phyloP scores from a whole-genome alignment of 306 rosid genomes.

The Gleditsia sinensis region DNA sequence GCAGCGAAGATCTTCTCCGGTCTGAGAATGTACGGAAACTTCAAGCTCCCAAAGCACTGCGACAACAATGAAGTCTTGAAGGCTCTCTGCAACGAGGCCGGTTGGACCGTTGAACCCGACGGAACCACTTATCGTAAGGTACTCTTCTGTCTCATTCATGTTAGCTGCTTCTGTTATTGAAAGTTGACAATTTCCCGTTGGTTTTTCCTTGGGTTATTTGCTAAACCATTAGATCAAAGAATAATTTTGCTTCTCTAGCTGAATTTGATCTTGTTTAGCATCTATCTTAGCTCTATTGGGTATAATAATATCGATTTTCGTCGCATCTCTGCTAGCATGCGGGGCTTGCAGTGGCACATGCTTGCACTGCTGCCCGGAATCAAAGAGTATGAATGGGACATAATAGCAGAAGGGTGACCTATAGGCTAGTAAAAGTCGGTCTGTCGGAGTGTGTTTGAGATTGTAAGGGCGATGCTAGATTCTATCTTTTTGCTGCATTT shows the following conservation, averaged over 20 bases:
- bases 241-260: not conserved
- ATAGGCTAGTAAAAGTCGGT: not conserved
- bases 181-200: not conserved
- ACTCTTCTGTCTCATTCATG: not conserved
- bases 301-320: not conserved
- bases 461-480: conserved; percentile 19
- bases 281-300: not conserved
- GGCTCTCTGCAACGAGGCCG: conserved; percentile 88
- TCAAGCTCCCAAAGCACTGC: conserved; percentile 86
- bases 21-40: conserved; percentile 82
- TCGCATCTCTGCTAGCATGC: conserved; percentile 11
- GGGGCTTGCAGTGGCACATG: conserved; percentile 18
- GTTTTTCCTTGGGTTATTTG: not conserved
- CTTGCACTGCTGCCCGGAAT: conserved; percentile 3
- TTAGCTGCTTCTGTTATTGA: not conserved
- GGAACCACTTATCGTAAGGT: conserved; percentile 95
- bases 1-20: conserved; percentile 88
- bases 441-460: conserved; percentile 9
- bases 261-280: not conserved
- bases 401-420: not conserved
- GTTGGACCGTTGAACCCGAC: conserved; percentile 83
- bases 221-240: not conserved
- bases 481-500: conserved; percentile 22
- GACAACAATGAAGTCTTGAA: conserved; percentile 92
- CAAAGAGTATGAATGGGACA: not conserved